Conservation (phyloP, 2,329 filamentous ascomycete genomes). For the Aspergillus brasiliensis region DNA sequence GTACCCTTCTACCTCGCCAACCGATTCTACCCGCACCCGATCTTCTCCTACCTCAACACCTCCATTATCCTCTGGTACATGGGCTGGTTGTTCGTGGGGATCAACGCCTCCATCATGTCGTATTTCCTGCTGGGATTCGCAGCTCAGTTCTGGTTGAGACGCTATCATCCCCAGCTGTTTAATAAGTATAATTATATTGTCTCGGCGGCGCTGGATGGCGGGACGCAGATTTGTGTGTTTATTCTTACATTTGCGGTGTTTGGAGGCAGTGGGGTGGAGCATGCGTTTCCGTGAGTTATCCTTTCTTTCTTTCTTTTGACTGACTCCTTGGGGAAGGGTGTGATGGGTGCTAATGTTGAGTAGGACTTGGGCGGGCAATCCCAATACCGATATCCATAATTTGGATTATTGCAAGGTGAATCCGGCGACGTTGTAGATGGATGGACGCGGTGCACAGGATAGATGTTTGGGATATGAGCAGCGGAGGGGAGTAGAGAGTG, state of each 20-base stretch:
- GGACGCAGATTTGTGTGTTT: slow-evolving; percentile 9
- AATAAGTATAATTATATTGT: slow-evolving; percentile 15
- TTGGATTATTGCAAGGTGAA: slow-evolving; percentile 9
- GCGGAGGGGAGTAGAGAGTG: not conserved
- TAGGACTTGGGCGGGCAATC: slow-evolving; percentile 1
- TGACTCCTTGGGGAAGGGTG: not conserved
- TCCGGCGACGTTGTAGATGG: not conserved
- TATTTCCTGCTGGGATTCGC: slow-evolving; percentile 4
- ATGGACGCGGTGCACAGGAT: not conserved
- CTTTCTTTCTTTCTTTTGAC: not conserved
- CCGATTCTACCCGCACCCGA: not conserved
- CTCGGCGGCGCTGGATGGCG: slow-evolving; percentile 11
- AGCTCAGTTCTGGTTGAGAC: slow-evolving; percentile 11
- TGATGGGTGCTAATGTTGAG: not conserved
- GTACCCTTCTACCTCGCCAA: slow-evolving; percentile 4
- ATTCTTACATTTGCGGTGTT: slow-evolving; percentile 15
- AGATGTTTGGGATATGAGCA: not conserved
- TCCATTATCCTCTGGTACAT: slow-evolving; percentile 7
- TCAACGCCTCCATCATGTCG: slow-evolving; percentile 5
- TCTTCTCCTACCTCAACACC: slow-evolving; percentile 11
- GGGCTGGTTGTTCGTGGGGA: slow-evolving; percentile 6
- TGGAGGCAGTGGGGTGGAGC: slow-evolving; percentile 7
- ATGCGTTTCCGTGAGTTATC: slow-evolving; percentile 7
- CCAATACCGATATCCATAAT: slow-evolving; percentile 1
- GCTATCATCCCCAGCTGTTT: slow-evolving; percentile 5